Evolutionary conservation across 2,329 filamentous ascomycete species (phyloP).

Genomic region (Rhinocladiella mackenziei): DNA sequence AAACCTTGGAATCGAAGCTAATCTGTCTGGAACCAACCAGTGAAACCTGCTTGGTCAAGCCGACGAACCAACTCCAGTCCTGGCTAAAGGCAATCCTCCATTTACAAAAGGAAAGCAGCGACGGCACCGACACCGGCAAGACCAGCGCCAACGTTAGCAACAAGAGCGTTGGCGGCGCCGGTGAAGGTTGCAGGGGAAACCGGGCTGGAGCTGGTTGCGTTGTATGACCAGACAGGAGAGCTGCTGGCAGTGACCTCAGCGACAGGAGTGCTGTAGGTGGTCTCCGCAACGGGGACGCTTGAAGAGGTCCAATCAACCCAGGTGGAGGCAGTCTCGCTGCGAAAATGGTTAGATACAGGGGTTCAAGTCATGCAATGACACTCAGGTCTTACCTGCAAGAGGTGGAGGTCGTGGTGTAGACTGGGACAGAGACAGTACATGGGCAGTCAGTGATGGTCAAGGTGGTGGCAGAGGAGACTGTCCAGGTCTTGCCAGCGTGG

Average conservation of each 20-base stretch:
- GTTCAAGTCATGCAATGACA: background rate
- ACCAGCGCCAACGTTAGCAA: conserved; percentile 28
- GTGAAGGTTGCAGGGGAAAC: conserved; percentile 23
- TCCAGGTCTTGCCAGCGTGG: conserved; percentile 30
- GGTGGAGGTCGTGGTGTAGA: conserved; percentile 28
- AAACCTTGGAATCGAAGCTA: conserved; percentile 1
- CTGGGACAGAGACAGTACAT: conserved; percentile 30
- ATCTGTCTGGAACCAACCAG: background rate
- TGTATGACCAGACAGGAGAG: conserved; percentile 7
- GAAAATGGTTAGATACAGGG: background rate
- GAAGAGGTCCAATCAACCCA: conserved; percentile 7
- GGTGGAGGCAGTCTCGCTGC: conserved; percentile 10
- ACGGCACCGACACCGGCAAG: conserved; percentile 31
- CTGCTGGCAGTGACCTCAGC: background rate
- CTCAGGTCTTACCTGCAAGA: conserved; percentile 22
- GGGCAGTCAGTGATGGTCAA: conserved; percentile 32
- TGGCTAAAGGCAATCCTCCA: conserved; percentile 10
- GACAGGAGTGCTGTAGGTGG: conserved; percentile 1
- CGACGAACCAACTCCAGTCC: conserved; percentile 6
- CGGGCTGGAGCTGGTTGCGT: conserved; percentile 12
- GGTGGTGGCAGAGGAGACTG: conserved; percentile 28
- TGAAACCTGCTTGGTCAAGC: background rate
- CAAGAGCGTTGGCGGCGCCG: conserved; percentile 29
- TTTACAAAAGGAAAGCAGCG: conserved; percentile 30
- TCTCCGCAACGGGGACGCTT: conserved; percentile 3